These are phyloP conservation scores for Areca catechu DNA, from an alignment of 176 grass and related monocot species.

Conservation along the genomic window DNA sequence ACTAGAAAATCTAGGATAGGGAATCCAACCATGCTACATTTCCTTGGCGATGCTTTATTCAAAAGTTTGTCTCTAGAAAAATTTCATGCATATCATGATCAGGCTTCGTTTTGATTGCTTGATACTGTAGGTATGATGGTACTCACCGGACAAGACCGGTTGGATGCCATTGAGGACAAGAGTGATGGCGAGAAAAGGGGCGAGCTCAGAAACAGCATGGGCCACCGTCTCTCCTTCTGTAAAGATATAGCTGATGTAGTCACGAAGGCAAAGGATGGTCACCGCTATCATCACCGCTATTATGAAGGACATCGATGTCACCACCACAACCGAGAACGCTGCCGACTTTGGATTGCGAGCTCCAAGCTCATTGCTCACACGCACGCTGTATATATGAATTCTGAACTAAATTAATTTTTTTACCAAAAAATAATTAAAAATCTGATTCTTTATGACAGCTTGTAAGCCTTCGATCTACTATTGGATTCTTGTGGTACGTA, in stretches of 20 bases:
- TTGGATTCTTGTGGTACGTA: too few species aligned
- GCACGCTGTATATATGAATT: slow-evolving; percentile 43
- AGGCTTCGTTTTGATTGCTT: too few species aligned
- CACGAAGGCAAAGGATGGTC: slow-evolving; percentile 34
- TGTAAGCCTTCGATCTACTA: too few species aligned
- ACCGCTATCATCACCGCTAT: slow-evolving; percentile 36
- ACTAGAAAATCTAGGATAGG: too few species aligned
- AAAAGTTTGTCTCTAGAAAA: too few species aligned
- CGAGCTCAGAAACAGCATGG: slow-evolving; percentile 58
- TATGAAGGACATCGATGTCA: slow-evolving; percentile 42
- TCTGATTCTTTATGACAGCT: too few species aligned
- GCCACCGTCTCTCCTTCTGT: slow-evolving; percentile 51
- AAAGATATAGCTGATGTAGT: slow-evolving; percentile 87
- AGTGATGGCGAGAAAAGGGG: slow-evolving; percentile 54
- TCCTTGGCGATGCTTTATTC: too few species aligned
- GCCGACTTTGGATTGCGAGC: slow-evolving; percentile 71
- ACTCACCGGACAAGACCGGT: slow-evolving; percentile 76
- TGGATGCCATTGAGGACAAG: slow-evolving; percentile 72
- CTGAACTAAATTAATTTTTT: too few species aligned
- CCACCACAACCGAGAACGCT: slow-evolving; percentile 52
- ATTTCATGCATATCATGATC: too few species aligned
- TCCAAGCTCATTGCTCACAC: slow-evolving; percentile 81
- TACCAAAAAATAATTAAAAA: too few species aligned
- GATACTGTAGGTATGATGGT: not conserved
- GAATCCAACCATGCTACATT: too few species aligned